These are phyloP conservation scores for Juncus effusus DNA, from an alignment of 176 grass and related monocot genomes.

Conservation along the genomic window DNA sequence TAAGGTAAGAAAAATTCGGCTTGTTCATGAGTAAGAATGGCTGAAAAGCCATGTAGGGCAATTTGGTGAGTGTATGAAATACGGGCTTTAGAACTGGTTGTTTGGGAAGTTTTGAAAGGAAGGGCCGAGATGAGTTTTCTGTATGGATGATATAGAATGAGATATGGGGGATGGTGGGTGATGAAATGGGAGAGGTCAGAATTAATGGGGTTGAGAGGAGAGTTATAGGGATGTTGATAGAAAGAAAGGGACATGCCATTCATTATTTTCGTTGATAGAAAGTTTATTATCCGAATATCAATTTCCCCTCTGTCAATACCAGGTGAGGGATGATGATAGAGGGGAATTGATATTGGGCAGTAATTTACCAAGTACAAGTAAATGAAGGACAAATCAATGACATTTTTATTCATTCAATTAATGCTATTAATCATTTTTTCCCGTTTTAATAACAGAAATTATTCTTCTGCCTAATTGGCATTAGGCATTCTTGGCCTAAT, in stretches of 20 bases:
- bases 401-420: too few species aligned
- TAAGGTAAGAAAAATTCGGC: neutral
- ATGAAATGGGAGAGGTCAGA: neutral
- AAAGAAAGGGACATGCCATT: neutral
- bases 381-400: too few species aligned
- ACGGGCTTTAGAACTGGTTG: neutral
- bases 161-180: neutral
- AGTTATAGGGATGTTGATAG: neutral
- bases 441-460: too few species aligned
- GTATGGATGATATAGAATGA: slow-evolving; percentile 15
- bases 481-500: too few species aligned
- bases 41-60: slow-evolving; percentile 28
- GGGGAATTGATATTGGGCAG: slow-evolving; percentile 21
- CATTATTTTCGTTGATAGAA: too few species aligned
- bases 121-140: slow-evolving; percentile 11
- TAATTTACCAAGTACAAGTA: too few species aligned
- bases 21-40: slow-evolving; percentile 23
- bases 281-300: too few species aligned
- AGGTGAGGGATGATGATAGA: neutral
- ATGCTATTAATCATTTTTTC: too few species aligned
- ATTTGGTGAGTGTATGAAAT: slow-evolving; percentile 30
- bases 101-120: neutral
- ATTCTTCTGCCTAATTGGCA: too few species aligned
- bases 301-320: too few species aligned
- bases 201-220: neutral